phyloP scores from a whole-genome alignment of 164 flowering plant genomes.

The Magnolia sinica region DNA sequence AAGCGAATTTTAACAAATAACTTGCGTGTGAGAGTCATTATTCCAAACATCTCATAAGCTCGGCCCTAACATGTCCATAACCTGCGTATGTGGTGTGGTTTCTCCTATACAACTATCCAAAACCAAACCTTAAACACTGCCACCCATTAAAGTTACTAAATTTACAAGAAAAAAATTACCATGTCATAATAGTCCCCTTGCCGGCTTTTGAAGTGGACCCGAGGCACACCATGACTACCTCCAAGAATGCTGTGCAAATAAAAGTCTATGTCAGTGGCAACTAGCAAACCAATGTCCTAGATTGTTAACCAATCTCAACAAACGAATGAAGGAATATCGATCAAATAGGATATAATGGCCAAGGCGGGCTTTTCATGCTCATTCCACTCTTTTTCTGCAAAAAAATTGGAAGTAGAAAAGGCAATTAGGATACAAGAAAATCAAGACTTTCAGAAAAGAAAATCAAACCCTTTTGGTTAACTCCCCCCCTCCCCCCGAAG shows the following conservation, averaged over 20 bases:
- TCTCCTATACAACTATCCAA: neutral
- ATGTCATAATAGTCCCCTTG: constrained; percentile 81
- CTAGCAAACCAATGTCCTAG: neutral
- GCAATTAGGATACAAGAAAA: too few relatives aligned
- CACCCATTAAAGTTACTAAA: neutral
- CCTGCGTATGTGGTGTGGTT: constrained; percentile 38
- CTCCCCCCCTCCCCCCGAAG: too few relatives aligned
- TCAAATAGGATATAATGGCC: too few relatives aligned
- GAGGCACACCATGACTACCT: constrained; percentile 87
- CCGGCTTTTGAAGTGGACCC: constrained; percentile 75
- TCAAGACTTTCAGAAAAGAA: too few relatives aligned
- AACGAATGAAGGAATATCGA: neutral
- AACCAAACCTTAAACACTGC: neutral
- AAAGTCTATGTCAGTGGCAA: constrained; percentile 3
- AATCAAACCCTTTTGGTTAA: too few relatives aligned
- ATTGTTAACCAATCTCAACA: neutral
- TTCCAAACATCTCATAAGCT: constrained; percentile 99
- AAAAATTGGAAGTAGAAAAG: too few relatives aligned
- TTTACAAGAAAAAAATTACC: constrained; percentile 33
- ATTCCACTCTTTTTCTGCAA: too few relatives aligned
- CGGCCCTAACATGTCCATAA: constrained; percentile 98
- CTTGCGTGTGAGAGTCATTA: constrained; percentile 32
- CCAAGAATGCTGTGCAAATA: constrained; percentile 57
- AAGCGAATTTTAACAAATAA: neutral
- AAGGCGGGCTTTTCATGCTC: too few relatives aligned